A percentile compares a stretch with the other conserved stretches of the same genome.
Conservation (phyloP, 106 monocot genomes). For the Dendrobium chrysotoxum region DNA sequence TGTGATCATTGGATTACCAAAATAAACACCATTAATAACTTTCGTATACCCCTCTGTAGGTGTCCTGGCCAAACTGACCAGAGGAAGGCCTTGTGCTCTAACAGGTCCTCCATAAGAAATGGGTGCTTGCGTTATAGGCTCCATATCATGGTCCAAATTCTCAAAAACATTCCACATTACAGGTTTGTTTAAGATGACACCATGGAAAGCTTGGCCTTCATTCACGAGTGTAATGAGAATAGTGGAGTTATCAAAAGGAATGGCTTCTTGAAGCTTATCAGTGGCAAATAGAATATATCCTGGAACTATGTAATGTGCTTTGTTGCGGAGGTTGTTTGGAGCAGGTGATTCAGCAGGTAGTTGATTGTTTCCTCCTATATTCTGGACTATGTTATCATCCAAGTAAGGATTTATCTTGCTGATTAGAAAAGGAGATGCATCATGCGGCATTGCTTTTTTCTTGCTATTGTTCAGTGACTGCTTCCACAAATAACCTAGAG, state of each 20-base stretch:
- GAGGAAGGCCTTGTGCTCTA: constrained; percentile 31
- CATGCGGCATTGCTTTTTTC: constrained; percentile 3
- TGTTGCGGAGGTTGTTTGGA: constrained; percentile 4
- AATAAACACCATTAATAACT: constrained; percentile 46
- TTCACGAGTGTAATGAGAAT: constrained; percentile 57
- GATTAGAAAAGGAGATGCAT: not conserved
- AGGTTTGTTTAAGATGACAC: constrained; percentile 72
- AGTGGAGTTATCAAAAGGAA: constrained; percentile 60
- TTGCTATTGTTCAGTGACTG: constrained; percentile 12
- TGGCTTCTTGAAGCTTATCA: constrained; percentile 42
- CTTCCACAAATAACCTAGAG: constrained; percentile 38
- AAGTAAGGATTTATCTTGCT: not conserved
- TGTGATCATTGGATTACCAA: constrained; percentile 53
- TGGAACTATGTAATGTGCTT: constrained; percentile 17
- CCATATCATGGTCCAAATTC: constrained; percentile 27
- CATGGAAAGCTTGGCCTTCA: constrained; percentile 46
- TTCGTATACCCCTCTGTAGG: constrained; percentile 34
- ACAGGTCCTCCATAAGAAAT: constrained; percentile 85
- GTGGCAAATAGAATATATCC: constrained; percentile 71
- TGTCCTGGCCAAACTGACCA: constrained; percentile 62
- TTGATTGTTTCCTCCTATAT: not conserved
- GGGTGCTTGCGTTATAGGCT: constrained; percentile 40
- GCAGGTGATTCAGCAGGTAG: constrained; percentile 5
- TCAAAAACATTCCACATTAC: constrained; percentile 65
- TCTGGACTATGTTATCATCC: not conserved